Evolutionary conservation across 768 basidiomycete genomes (phyloP), one percentile per base, ranked within the genome.

Genomic region (Artomyces pyxidatus): DNA sequence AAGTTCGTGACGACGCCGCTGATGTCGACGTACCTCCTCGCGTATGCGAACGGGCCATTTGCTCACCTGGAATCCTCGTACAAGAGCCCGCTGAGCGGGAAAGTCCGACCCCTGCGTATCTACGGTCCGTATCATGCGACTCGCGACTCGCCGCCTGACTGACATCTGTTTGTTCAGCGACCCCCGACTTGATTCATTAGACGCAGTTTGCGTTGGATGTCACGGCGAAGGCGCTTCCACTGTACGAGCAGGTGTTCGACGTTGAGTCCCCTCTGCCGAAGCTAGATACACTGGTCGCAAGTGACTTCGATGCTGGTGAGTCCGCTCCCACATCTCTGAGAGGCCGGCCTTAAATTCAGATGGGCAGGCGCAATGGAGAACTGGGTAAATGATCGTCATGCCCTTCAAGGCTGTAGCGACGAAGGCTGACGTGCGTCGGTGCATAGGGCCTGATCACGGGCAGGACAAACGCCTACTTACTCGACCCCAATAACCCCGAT

Each of bases 201-300:
- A 85, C 85, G 6, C 76, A 85, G 55, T 91, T 91, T 59, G 86
- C 88, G 14, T 80, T 98, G 37, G 90, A 94, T 56, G 82, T 95
- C 57, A 95, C 88, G 65, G 77, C 75, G 6, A 74, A 72, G 25
- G 86, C 88, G 9, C 68, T 96, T 11, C 92, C 93, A 12, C 63
- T 92, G n/a, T 97, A 94, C 64, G 94, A 98, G 67, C 72, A 85
- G 62, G 76, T 95, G 49, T 97, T 97, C 61, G 84, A 94, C 56
- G 83, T 97, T 55, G 86, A 85, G 50, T 97, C 85, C 64, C 91
- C 94, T 21, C 75, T 98, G 23, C 90, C 92, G 6, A 97, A 98
- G 71, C 76, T 98, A 38, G 95, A 97, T 61, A 94, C 92, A 2
- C 74, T 98, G 12, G 88, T 91, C 49, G 92, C 83, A 4, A 78